These are phyloP conservation scores for Colletotrichum sp. DNA, from an alignment of 2,329 filamentous ascomycete species.

Conservation along the genomic window DNA sequence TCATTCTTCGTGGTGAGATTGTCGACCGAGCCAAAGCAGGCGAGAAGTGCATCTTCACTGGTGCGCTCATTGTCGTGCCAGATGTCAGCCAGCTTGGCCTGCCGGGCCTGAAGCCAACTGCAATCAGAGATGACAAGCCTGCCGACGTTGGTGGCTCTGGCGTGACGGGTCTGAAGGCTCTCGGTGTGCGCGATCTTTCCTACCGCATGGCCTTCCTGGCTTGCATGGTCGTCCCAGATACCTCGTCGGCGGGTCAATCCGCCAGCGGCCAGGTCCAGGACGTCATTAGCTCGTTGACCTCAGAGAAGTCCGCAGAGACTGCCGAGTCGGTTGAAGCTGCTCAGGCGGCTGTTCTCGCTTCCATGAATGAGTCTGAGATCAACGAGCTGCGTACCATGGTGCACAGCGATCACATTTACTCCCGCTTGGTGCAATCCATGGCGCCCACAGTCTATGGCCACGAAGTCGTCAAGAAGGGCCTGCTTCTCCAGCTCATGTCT, in stretches of 20 bases:
- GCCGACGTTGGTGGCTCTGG: constrained; percentile 84
- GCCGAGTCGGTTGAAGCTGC: constrained; percentile 80
- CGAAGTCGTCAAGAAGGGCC: constrained; percentile 95
- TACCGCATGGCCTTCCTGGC: constrained; percentile 96
- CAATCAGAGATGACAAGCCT: constrained; percentile 80
- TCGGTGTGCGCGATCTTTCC: constrained; percentile 93
- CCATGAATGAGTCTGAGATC: constrained; percentile 85
- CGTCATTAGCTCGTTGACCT: constrained; percentile 83
- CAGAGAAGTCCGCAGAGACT: constrained; percentile 33
- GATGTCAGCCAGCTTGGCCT: constrained; percentile 95
- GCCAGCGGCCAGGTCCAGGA: constrained; percentile 80
- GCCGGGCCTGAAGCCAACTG: constrained; percentile 82
- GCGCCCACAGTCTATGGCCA: constrained; percentile 98
- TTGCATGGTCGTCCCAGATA: constrained; percentile 94
- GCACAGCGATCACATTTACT: constrained; percentile 94
- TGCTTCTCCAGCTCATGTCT: constrained; percentile 93
- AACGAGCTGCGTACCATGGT: constrained; percentile 93
- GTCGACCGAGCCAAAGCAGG: constrained; percentile 97
- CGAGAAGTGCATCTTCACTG: constrained; percentile 98
- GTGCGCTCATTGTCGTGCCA: constrained; percentile 93
- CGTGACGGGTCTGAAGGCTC: constrained; percentile 85
- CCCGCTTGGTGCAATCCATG: constrained; percentile 88
- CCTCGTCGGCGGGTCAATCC: constrained; percentile 77
- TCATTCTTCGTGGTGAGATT: constrained; percentile 95
- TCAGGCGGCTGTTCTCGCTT: constrained; percentile 85